Percentiles rank a stretch among this genome's conserved stretches.
phyloP scores from a whole-genome alignment of 345 rosid species.

The Geranium rotundifolium region DNA sequence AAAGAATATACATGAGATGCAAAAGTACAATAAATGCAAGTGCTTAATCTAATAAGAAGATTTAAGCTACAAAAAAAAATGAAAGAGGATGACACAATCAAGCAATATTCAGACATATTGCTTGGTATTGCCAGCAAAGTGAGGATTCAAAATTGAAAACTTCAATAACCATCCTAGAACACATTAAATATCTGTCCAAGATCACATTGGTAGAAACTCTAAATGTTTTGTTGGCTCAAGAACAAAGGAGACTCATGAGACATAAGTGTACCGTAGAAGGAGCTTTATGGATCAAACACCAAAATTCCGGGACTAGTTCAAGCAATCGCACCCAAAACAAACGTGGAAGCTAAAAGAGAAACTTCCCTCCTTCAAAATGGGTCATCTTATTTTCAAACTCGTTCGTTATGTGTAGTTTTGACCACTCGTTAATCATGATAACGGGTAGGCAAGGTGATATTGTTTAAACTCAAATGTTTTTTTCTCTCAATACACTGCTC shows the following conservation, averaged over 20 bases:
- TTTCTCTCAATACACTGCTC: no score
- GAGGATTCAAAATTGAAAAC: not conserved
- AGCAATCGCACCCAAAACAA: no score
- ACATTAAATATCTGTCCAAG: not conserved
- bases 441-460: no score
- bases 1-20: not conserved
- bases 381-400: no score
- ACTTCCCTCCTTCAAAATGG: no score
- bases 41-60: no score
- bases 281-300: not conserved
- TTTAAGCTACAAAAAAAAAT: not conserved
- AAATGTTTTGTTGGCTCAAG: not conserved
- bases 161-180: not conserved
- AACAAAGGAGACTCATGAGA: conserved; percentile 3
- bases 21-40: no score
- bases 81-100: not conserved
- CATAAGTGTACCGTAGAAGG: not conserved
- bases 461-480: no score
- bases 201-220: not conserved
- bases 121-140: not conserved
- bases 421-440: no score
- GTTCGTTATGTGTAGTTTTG: no score
- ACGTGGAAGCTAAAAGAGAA: no score
- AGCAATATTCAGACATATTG: not conserved
- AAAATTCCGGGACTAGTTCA: no score